Base-by-base conservation (phyloP, 345 rosid genomes). In the Lumnitzera littorea region DNA sequence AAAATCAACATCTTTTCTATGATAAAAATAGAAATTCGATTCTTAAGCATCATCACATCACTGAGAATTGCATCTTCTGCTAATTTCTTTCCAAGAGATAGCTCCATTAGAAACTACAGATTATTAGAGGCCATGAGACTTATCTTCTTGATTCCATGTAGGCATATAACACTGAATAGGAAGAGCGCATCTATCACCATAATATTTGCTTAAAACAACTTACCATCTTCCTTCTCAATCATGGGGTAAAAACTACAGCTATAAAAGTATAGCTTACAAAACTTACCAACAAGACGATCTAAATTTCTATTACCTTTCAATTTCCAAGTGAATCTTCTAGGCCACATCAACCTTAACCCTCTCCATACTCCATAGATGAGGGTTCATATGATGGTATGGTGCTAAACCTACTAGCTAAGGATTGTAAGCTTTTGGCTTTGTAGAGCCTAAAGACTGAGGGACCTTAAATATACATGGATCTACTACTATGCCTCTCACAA, bases 141-240 rank as follows among this genome's bases (percentile, higher is more conserved):
- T 24, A 58, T 53, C 63, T 56, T 70, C 3, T 73, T 63, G 31
- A 68, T 50, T 53, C 68, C 72, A 24, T 75, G 77, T 15, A 78
- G 49, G 27, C 56, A 82, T 23, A 88, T 78, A 71, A 88, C 78
- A 72, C 88, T 85, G 0, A 88, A 79, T 79, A 91, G 43, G 72
- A 91, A 83, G 0, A 85, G 74, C 0, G 85, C 82, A 57, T 91
- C 98, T 15, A 91, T 74, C 1, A 88, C 88, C 97, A 88, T 80
- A 72, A 91, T 88, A 96, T 94, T 88, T 10, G 82, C 77, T 54
- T 86, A 57, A 52, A 89, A 86, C 56, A 82, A 91, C 20, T 20
- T 20, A 0, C 74, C 72, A 13, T 70, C 76, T 51, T 82, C 63
- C 61, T 71, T 75, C 2, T 86, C 58, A 47, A 72, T 78, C 66